Evolutionary conservation across 1,139 yeast genomes (phyloP).

Genomic region (Pichia kudriavzevii): DNA sequence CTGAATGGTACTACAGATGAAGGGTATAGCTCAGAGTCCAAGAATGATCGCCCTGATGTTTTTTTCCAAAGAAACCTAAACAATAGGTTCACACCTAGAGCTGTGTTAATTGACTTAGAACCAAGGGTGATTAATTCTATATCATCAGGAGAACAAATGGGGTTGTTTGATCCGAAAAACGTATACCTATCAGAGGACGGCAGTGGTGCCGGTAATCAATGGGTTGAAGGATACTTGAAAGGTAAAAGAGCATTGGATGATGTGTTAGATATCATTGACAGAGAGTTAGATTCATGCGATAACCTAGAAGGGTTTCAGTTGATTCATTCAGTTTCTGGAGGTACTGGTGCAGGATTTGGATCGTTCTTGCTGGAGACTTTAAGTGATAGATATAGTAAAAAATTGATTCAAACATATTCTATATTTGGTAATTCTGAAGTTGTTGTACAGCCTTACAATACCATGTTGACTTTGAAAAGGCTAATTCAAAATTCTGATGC

Average conservation of each 20-base stretch:
- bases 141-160: conserved; percentile 26
- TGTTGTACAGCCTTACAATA: conserved; percentile 94
- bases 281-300: conserved; percentile 89
- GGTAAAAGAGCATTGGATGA: conserved; percentile 67
- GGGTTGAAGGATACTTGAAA: conserved; percentile 85
- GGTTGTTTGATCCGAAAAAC: conserved; percentile 78
- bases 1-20: conserved; percentile 56
- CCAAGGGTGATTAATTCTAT: conserved; percentile 80
- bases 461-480: conserved; percentile 71
- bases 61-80: conserved; percentile 78
- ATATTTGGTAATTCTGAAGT: conserved; percentile 88
- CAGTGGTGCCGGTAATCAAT: conserved; percentile 90
- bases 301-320: conserved; percentile 85
- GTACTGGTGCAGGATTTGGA: conserved; percentile 96
- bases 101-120: conserved; percentile 78
- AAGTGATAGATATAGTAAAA: conserved; percentile 77
- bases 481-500: conserved; percentile 81
- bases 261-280: conserved; percentile 72
- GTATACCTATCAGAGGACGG: conserved; percentile 74
- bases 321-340: conserved; percentile 96
- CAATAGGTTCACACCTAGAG: conserved; percentile 78
- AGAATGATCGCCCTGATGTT: conserved; percentile 73
- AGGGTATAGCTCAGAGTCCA: conserved; percentile 26
- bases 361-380: conserved; percentile 70
- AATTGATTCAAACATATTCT: conserved; percentile 75